Evolutionary conservation across 2,329 filamentous ascomycete genomes (phyloP).

Genomic region (Paraphoma sp.): DNA sequence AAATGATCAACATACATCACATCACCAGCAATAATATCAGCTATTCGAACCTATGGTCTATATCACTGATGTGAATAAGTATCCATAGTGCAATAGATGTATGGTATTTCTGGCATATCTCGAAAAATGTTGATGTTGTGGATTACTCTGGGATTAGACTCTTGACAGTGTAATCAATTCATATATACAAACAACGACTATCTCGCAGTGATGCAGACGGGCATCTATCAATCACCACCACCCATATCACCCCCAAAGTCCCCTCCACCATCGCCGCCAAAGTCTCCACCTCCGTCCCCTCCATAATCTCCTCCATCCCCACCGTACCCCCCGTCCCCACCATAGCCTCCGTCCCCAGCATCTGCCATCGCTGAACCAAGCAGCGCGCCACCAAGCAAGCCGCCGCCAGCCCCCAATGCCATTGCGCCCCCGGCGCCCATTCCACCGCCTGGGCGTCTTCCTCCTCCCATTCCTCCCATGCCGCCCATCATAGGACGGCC

Average conservation of each 20-base stretch:
- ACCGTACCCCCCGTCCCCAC: slow-evolving; percentile 30
- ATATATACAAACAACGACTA: neutral
- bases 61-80: too few relatives aligned
- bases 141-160: too few relatives aligned
- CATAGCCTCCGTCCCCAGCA: slow-evolving; percentile 37
- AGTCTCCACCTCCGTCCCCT: slow-evolving; percentile 35
- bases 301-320: slow-evolving; percentile 33
- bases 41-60: too few relatives aligned
- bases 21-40: too few relatives aligned
- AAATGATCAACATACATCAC: too few relatives aligned
- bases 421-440: slow-evolving; percentile 77
- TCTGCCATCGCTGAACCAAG: slow-evolving; percentile 69
- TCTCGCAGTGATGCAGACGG: neutral
- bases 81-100: too few relatives aligned
- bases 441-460: slow-evolving; percentile 47
- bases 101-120: too few relatives aligned
- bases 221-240: neutral
- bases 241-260: neutral
- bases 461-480: slow-evolving; percentile 49
- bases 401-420: slow-evolving; percentile 80
- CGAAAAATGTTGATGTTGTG: too few relatives aligned
- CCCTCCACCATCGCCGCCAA: slow-evolving; percentile 23
- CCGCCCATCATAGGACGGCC: slow-evolving; percentile 40
- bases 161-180: too few relatives aligned
- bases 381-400: slow-evolving; percentile 78